phyloP scores from a whole-genome alignment of 2,329 filamentous ascomycete genomes.

The Xylaria sp. region DNA sequence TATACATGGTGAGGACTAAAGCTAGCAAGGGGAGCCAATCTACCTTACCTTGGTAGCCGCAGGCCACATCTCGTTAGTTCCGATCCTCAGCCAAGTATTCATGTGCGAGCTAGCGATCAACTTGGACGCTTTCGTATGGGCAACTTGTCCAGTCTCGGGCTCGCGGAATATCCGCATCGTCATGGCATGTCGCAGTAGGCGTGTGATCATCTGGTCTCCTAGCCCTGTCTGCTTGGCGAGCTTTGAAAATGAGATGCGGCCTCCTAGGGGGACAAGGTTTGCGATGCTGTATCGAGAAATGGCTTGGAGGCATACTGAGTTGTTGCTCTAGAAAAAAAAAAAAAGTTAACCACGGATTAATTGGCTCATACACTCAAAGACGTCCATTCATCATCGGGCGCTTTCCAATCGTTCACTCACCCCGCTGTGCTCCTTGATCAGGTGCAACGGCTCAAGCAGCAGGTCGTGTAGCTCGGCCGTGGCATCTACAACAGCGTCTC shows the following conservation, averaged over 20 bases:
- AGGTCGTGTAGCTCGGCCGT: conserved; percentile 19
- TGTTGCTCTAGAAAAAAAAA: conserved; percentile 8
- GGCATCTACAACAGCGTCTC: conserved; percentile 16
- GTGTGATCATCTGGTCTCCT: conserved; percentile 23
- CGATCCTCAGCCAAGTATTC: conserved; percentile 37
- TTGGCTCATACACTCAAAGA: too few species aligned
- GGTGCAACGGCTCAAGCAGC: conserved; percentile 7
- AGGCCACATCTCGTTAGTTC: conserved; percentile 37
- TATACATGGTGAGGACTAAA: background rate
- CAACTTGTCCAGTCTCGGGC: conserved; percentile 40
- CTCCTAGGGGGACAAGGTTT: conserved; percentile 30
- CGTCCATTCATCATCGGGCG: too few species aligned
- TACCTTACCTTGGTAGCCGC: conserved; percentile 31
- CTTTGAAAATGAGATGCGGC: conserved; percentile 29
- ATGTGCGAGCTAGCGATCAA: conserved; percentile 35
- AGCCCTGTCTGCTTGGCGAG: conserved; percentile 33
- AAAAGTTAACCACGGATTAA: too few species aligned
- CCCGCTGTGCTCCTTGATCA: conserved; percentile 1
- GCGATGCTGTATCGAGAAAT: conserved; percentile 38
- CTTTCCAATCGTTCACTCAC: background rate
- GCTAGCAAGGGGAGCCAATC: background rate
- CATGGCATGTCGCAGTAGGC: conserved; percentile 40
- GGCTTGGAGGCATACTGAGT: conserved; percentile 32
- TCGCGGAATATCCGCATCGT: conserved; percentile 45
- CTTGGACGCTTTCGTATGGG: conserved; percentile 42